Evolutionary conservation across 148 eudicot species (phyloP).

Genomic region (Silene latifolia): DNA sequence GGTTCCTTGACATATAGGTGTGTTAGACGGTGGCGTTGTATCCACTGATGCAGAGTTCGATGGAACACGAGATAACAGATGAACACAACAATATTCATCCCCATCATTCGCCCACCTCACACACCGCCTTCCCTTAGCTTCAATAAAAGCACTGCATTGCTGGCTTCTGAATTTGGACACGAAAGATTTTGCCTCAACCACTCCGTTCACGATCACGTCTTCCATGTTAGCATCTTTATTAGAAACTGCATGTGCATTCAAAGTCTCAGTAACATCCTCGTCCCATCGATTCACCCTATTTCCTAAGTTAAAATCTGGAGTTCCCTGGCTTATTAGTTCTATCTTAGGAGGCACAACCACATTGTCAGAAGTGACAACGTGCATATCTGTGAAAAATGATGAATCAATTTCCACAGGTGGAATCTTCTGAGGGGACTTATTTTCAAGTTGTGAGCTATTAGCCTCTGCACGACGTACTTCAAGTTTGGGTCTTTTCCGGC

Average conservation of each 20-base stretch:
- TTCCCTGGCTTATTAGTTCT: conserved; percentile 27
- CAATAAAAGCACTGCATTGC: conserved; percentile 79
- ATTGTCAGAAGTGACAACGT: conserved; percentile 24
- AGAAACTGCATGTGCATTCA: conserved; percentile 34
- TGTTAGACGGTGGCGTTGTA: conserved; percentile 36
- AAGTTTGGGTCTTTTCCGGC: conserved; percentile 90
- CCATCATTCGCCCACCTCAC: conserved; percentile 98
- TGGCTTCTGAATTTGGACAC: conserved; percentile 44
- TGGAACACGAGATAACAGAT: conserved; percentile 59
- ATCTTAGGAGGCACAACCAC: conserved; percentile 24
- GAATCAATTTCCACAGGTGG: conserved; percentile 47
- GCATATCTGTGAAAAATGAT: conserved; percentile 42
- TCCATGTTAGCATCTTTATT: conserved; percentile 27
- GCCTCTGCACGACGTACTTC: conserved; percentile 97
- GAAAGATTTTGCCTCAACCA: conserved; percentile 28
- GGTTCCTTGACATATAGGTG: conserved; percentile 74
- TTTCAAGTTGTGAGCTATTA: conserved; percentile 41
- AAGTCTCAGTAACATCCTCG: conserved; percentile 47
- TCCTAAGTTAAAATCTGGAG: conserved; percentile 21
- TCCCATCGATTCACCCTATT: conserved; percentile 41
- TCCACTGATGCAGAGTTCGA: conserved; percentile 43
- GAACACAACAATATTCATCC: conserved; percentile 88
- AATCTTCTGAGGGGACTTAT: conserved; percentile 35
- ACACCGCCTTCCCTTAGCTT: conserved; percentile 89
- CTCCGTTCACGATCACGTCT: conserved; percentile 32